Percentiles rank a stretch among this genome's conserved stretches.
Conservation (phyloP, 2,329 filamentous ascomycete genomes). For the Dactylonectria estremocensis region DNA sequence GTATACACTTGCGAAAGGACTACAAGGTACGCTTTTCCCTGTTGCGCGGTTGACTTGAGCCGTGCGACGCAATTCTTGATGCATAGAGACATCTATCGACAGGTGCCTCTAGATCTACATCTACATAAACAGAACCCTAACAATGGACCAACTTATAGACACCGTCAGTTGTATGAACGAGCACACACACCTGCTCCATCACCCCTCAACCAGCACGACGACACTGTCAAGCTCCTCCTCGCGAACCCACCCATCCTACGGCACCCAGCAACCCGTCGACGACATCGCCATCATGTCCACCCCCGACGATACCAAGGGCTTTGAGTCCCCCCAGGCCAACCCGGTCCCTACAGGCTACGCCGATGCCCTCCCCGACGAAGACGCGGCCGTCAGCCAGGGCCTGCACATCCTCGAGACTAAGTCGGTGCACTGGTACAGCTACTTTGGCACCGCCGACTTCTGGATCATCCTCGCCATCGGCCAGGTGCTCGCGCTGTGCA, state of each 20-base stretch:
- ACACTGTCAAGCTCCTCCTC: conserved; percentile 21
- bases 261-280: conserved; percentile 5
- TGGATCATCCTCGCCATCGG: conserved; percentile 87
- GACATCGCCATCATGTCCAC: conserved; percentile 1
- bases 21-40: conserved; percentile 29
- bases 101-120: not conserved
- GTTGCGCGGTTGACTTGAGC: not conserved
- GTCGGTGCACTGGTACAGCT: conserved; percentile 76
- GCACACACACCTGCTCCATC: conserved; percentile 30
- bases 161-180: conserved; percentile 32
- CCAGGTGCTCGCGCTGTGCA: conserved; percentile 89
- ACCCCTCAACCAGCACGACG: conserved; percentile 3
- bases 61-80: not conserved
- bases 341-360: conserved; percentile 21
- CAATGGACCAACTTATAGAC: conserved; percentile 5
- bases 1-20: conserved; percentile 20
- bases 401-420: conserved; percentile 69
- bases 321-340: conserved; percentile 37
- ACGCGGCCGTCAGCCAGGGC: conserved; percentile 63
- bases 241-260: conserved; percentile 24
- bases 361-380: conserved; percentile 34
- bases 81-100: not conserved
- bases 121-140: not conserved
- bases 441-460: conserved; percentile 88
- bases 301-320: conserved; percentile 45